Percentiles rank a stretch among this genome's conserved stretches.
Conservation (phyloP, 2,329 filamentous ascomycete species). For the Penicillium sp. region DNA sequence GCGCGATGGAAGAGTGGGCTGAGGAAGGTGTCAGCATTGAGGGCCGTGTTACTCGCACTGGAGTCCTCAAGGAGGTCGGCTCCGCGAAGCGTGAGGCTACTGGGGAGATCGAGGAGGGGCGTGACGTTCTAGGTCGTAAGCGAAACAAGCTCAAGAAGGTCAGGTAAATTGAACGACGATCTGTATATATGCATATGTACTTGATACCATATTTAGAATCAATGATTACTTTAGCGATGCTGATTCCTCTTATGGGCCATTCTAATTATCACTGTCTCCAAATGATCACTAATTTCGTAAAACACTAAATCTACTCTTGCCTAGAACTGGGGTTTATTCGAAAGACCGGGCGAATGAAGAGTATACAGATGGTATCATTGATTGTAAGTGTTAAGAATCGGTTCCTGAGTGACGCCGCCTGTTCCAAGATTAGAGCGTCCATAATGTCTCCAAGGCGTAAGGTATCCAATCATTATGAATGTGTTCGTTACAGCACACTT, state of each 20-base stretch:
- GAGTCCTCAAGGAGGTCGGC: slow-evolving; percentile 77
- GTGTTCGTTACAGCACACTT: slow-evolving; percentile 6
- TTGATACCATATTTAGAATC: slow-evolving; percentile 14
- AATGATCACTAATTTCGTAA: no score
- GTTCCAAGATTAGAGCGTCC: slow-evolving; percentile 8
- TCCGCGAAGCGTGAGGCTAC: slow-evolving; percentile 92
- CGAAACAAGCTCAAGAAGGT: slow-evolving; percentile 49
- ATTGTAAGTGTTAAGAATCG: slow-evolving; percentile 12
- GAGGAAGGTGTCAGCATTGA: slow-evolving; percentile 96
- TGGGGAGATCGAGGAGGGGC: slow-evolving; percentile 86
- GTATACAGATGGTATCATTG: slow-evolving; percentile 24
- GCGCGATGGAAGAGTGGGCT: slow-evolving; percentile 76
- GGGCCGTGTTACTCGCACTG: slow-evolving; percentile 78
- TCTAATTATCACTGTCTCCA: no score
- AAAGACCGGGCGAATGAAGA: background rate
- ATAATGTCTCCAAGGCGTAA: background rate
- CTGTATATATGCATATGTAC: slow-evolving; percentile 9
- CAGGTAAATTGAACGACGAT: slow-evolving; percentile 21
- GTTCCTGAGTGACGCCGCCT: slow-evolving; percentile 12
- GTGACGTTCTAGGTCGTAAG: slow-evolving; percentile 85
- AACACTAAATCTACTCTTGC: no score
- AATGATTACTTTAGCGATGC: slow-evolving; percentile 12
- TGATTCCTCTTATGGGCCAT: background rate
- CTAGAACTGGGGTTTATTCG: background rate
- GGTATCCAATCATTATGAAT: slow-evolving; percentile 1